A percentile compares a stretch with the other conserved stretches of the same genome.
These are phyloP conservation scores for Lupinus albus DNA, from an alignment of 306 rosid species.

Conservation along the genomic window DNA sequence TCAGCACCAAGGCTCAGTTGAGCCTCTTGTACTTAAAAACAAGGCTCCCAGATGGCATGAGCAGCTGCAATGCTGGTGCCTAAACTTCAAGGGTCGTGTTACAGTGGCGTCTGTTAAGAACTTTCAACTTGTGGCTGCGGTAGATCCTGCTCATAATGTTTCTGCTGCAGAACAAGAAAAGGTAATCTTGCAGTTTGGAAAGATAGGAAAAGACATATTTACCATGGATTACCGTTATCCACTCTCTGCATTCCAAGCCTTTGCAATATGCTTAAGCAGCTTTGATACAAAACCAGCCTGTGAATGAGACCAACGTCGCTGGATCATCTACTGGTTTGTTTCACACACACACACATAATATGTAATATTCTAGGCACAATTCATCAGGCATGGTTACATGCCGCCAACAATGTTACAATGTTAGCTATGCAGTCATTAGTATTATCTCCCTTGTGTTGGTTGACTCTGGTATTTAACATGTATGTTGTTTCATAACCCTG, in stretches of 20 bases:
- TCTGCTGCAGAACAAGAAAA: conserved; percentile 71
- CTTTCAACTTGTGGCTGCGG: conserved; percentile 82
- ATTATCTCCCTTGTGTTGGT: conserved; percentile 39
- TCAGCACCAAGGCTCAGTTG: conserved; percentile 41
- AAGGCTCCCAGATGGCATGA: conserved; percentile 95
- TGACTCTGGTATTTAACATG: conserved; percentile 44
- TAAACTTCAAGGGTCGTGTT: conserved; percentile 83
- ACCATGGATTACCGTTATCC: conserved; percentile 94
- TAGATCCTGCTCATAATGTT: conserved; percentile 65
- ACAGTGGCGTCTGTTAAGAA: conserved; percentile 92
- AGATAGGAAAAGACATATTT: conserved; percentile 85
- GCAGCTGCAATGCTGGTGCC: conserved; percentile 90
- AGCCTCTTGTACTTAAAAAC: conserved; percentile 66
- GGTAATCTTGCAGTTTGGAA: conserved; percentile 83
- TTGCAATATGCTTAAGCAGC: conserved; percentile 85
- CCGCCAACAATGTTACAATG: conserved; percentile 39
- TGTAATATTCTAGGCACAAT: conserved; percentile 39
- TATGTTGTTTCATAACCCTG: conserved; percentile 46
- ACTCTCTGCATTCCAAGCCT: conserved; percentile 88
- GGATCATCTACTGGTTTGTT: conserved; percentile 36
- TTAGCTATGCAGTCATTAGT: conserved; percentile 46
- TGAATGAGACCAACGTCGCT: conserved; percentile 54
- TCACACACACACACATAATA: background rate
- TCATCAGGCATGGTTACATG: conserved; percentile 38
- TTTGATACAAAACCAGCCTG: conserved; percentile 89